Conservation (phyloP, 257 asterid genomes). For the Agastache rugosa region DNA sequence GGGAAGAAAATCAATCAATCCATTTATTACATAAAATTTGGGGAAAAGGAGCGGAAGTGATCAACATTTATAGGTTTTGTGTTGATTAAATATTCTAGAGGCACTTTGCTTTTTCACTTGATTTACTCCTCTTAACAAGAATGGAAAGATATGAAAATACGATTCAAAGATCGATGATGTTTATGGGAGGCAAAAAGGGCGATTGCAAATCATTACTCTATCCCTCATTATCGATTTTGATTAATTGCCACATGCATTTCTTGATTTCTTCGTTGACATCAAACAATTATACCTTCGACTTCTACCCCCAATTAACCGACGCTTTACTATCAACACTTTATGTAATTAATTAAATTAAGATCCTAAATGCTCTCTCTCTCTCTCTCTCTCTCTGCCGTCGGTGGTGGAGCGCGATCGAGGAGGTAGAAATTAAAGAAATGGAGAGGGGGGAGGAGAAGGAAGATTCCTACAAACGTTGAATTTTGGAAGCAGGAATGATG, state of each 20-base stretch:
- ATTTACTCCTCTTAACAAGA: slow-evolving; percentile 54
- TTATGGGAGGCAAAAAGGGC: slow-evolving; percentile 10
- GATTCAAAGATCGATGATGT: background rate
- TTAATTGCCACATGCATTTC: background rate
- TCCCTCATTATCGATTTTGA: background rate
- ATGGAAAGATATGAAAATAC: background rate
- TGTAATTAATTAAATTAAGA: background rate
- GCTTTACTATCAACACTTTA: no score
- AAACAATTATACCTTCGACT: background rate
- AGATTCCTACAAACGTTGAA: slow-evolving; percentile 41
- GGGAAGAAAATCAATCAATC: slow-evolving; percentile 29
- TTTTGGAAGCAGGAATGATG: slow-evolving; percentile 51
- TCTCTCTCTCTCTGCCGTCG: background rate
- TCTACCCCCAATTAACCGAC: slow-evolving; percentile 13
- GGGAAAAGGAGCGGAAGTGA: slow-evolving; percentile 35
- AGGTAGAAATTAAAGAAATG: background rate
- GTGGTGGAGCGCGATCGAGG: background rate
- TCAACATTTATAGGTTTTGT: background rate
- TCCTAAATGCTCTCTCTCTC: background rate
- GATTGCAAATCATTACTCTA: slow-evolving; percentile 15
- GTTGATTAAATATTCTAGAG: slow-evolving; percentile 11
- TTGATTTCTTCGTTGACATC: slow-evolving; percentile 9
- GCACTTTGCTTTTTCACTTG: slow-evolving; percentile 61
- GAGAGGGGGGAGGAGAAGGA: background rate
- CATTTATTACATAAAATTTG: slow-evolving; percentile 24